phyloP scores from a whole-genome alignment of 2,329 filamentous ascomycete genomes.

The Claviceps pazoutovae region DNA sequence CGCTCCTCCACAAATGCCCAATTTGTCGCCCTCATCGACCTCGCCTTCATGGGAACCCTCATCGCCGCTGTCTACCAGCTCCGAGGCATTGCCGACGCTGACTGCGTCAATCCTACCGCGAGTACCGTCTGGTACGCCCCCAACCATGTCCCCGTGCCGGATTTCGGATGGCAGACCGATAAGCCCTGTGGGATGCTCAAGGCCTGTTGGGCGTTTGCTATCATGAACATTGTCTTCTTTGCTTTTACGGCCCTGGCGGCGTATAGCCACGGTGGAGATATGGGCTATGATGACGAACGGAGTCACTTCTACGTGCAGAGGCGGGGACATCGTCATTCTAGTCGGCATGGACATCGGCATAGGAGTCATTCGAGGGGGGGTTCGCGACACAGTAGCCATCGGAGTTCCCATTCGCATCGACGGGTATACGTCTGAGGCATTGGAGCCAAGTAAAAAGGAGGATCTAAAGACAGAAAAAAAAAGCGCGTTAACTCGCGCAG shows the following conservation, averaged over 20 bases:
- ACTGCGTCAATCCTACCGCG: constrained; percentile 49
- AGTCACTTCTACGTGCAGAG: constrained; percentile 9
- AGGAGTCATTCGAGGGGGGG: constrained; percentile 11
- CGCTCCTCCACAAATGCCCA: constrained; percentile 44
- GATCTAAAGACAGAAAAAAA: no score
- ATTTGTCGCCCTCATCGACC: constrained; percentile 47
- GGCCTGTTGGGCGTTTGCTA: constrained; percentile 74
- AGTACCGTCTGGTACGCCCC: constrained; percentile 35
- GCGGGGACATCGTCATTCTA: constrained; percentile 13
- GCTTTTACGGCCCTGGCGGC: constrained; percentile 63
- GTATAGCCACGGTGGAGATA: constrained; percentile 39
- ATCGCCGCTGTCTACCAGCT: constrained; percentile 49
- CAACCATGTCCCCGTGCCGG: constrained; percentile 39
- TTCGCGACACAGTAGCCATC: constrained; percentile 15
- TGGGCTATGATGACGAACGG: constrained; percentile 24
- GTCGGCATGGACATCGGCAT: constrained; percentile 28
- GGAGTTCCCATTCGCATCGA: constrained; percentile 34
- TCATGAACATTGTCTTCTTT: constrained; percentile 78
- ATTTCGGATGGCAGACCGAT: constrained; percentile 41
- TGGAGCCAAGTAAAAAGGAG: no score
- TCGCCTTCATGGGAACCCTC: constrained; percentile 48
- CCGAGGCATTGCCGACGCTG: constrained; percentile 42
- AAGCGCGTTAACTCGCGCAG: no score
- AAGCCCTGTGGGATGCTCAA: constrained; percentile 89
- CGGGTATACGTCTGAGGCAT: constrained; percentile 35